Evolutionary conservation across 1,284 basidiomycete genomes (phyloP), one percentile per base, ranked within the genome.

Genomic region (Serendipita sp.): DNA sequence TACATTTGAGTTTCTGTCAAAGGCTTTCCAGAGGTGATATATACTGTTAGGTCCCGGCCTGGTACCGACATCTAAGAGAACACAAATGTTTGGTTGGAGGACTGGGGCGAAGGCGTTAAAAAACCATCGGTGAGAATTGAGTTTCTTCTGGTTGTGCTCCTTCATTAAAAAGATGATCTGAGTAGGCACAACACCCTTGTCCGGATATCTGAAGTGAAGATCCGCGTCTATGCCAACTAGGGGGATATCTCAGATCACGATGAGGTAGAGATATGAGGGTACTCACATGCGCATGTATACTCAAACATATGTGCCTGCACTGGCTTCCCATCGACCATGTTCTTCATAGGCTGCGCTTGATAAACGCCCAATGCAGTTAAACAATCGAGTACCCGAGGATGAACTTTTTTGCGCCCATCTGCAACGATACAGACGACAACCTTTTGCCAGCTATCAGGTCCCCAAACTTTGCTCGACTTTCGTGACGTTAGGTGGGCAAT

Each of bases 371-470:
- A 78, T 4, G 88, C 78, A 1, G 87, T 85, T n/a, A 90, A 79
- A 70, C 91, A 94, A 73, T 97, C 94, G 4, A 98, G 81, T 0
- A 98, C 93, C 3, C 94, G 85, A 3, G 94, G 93, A 71, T 97
- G 91, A 34, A 97, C 79, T 67, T 91, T 89, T 71, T 88, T 90
- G 29, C 96, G 85, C 0, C 95, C 96, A 70, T 99, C 95, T 0
- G 93, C 88, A 41, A 99, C 88, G 67, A 99, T 96, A 71, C 91
- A 94, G 2, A 97, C 90, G 2, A 96, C 93, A 17, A 96, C 87
- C 89, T 93, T 98, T 72, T 98, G 92, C 95, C 95, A 99, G 0
- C 92, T 88, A 63, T 97, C 91, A 4, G 85, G 82, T 2, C 95
- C 95, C 96, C 95, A 99, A 0, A 92, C 95, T 64, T 91, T 84